These are phyloP conservation scores for Tetrahymena elliotti DNA, from an alignment of 73 alveolate genomes.

Conservation along the genomic window DNA sequence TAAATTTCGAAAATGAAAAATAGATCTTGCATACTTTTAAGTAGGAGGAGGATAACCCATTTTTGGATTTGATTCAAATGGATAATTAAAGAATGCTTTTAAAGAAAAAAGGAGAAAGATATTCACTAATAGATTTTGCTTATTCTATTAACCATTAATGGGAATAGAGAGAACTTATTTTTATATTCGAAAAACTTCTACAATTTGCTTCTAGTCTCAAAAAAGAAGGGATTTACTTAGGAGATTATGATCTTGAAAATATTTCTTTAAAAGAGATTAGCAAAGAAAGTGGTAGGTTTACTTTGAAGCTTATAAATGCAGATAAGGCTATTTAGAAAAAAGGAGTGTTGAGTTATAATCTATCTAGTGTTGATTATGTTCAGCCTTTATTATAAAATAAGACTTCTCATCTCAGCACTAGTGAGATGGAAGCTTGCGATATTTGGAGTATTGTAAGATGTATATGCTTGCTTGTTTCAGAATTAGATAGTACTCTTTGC, in stretches of 20 bases:
- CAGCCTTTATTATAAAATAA: not conserved
- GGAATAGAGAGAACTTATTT: not conserved
- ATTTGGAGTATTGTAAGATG: not conserved
- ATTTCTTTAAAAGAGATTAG: not conserved
- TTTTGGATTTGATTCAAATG: not conserved
- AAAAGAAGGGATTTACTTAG: not conserved
- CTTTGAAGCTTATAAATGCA: not conserved
- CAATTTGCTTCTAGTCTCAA: not conserved
- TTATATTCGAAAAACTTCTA: not conserved
- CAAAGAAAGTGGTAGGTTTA: not conserved
- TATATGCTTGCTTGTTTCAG: not conserved
- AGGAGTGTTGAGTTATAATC: not conserved
- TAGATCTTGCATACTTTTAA: not conserved
- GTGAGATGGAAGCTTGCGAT: not conserved
- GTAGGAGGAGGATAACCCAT: not conserved
- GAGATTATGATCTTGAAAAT: not conserved
- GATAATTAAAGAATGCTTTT: not conserved
- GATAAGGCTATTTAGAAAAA: not conserved
- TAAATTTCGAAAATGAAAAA: not conserved
- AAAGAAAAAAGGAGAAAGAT: not conserved
- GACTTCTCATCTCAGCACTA: not conserved
- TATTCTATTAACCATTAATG: not conserved
- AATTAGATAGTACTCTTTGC: not conserved
- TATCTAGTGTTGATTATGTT: not conserved
- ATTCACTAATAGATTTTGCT: not conserved